These are phyloP conservation scores for Stygiomarasmius scandens DNA, from an alignment of 1,284 basidiomycete species.

Conservation along the genomic window DNA sequence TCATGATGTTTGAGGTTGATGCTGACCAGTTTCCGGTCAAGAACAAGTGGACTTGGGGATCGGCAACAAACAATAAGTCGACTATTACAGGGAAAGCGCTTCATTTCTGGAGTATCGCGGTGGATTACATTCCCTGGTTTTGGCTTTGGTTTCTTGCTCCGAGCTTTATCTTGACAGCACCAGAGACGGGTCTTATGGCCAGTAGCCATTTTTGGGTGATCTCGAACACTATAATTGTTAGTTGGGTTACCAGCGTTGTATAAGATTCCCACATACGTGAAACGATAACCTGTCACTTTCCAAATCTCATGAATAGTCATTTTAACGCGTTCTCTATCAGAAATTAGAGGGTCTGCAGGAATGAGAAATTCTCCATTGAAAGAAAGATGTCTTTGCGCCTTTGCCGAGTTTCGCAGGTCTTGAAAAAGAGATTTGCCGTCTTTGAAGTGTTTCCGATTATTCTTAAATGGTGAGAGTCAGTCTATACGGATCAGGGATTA, in stretches of 20 bases:
- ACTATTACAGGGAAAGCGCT: conserved; percentile 4
- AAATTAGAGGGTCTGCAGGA: conserved; percentile 16
- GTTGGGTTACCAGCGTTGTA: neutral
- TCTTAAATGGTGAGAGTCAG: no score
- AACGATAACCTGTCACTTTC: conserved; percentile 24
- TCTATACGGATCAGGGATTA: no score
- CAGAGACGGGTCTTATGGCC: conserved; percentile 3
- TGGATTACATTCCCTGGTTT: no score
- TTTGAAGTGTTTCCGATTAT: no score
- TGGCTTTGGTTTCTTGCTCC: neutral
- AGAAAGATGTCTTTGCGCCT: no score
- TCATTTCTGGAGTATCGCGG: no score
- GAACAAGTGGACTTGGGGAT: neutral
- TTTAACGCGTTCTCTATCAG: conserved; percentile 17
- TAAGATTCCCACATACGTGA: conserved; percentile 18
- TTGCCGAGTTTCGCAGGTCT: no score
- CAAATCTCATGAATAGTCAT: conserved; percentile 23
- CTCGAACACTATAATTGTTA: neutral
- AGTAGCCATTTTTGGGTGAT: neutral
- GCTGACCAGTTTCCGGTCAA: neutral
- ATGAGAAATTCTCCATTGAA: conserved; percentile 19
- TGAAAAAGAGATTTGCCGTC: no score
- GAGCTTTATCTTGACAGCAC: conserved; percentile 8
- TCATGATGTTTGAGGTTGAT: neutral
- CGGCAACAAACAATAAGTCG: conserved; percentile 15